phyloP scores from a whole-genome alignment of 768 basidiomycete genomes.

The Kwoniella bestiolae region DNA sequence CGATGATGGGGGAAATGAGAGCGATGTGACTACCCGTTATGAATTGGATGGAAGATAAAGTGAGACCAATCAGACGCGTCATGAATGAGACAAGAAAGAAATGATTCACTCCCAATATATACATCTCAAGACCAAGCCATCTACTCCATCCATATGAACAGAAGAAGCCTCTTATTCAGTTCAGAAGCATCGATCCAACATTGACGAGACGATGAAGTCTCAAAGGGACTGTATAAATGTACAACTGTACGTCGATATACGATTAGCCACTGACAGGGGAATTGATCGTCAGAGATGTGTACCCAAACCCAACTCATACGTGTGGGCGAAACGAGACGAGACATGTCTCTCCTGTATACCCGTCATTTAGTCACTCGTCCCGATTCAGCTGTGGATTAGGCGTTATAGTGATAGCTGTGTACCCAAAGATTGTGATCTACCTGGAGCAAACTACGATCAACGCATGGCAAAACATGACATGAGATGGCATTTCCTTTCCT shows the following conservation, averaged over 20 bases:
- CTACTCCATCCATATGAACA: not conserved
- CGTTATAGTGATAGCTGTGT: no score
- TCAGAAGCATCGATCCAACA: not conserved
- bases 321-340: not conserved
- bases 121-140: not conserved
- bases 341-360: not conserved
- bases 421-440: slow-evolving; percentile 6
- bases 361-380: not conserved
- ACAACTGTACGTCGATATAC: not conserved
- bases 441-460: no score
- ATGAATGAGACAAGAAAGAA: not conserved
- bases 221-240: not conserved
- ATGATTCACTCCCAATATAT: not conserved
- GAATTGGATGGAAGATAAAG: not conserved
- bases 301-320: not conserved
- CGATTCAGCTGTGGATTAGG: not conserved
- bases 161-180: not conserved
- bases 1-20: no score
- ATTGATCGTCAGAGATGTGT: not conserved
- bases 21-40: not conserved
- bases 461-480: not conserved
- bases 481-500: not conserved
- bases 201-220: slow-evolving; percentile 7
- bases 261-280: not conserved
- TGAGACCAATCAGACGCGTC: no score